Base-by-base conservation (phyloP, 2,329 filamentous ascomycete species). In the Alternaria alternata region DNA sequence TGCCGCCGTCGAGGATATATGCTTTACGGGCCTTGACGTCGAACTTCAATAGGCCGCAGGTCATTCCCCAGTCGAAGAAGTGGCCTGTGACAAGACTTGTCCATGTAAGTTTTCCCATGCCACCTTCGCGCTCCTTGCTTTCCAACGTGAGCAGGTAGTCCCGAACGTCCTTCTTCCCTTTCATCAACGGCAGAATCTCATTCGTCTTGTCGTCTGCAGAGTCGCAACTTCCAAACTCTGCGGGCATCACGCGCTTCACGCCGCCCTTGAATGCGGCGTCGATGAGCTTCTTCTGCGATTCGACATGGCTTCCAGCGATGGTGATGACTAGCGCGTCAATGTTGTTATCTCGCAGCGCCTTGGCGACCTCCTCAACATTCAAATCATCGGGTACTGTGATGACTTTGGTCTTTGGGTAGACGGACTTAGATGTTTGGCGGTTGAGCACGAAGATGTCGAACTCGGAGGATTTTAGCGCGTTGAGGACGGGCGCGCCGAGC, bases 11-110 rank as follows among this genome's bases (percentile, higher is more conserved):
- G 55, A 85, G 82, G 30, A 90, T 81, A 0, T 81, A 84, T 2
- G 84, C 86, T 0, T 80, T 86, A 49, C 82, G 82, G 11, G 77
- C 77, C 24, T 78, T 71, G 36, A 87, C 74, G 61, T 87, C 82
- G 57, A 88, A 83, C 43, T 85, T 86, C 7, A 88, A 71, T 51
- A 86, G 79, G 0, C 82, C 81, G 18, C 72, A 72, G 1, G 68
- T 72, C 14, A 89, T 78, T 4, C 82, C 83, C 82, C 84, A 87
- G 68, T 90, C 88, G 70, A 90, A 88, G 74, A 90, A 87, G 22
- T 86, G 80, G 4, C 87, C 86, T 8, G 81, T 85, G 4, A 87
- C 82, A 14, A 91, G 72, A 2, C 80, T 85, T 1, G 88, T 89
- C 88, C 88, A 91, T 3, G 80, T 83, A 64, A 90, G 80, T 22